These are phyloP conservation scores for Populus pruinosa DNA, from an alignment of 345 rosid genomes.

Conservation along the genomic window DNA sequence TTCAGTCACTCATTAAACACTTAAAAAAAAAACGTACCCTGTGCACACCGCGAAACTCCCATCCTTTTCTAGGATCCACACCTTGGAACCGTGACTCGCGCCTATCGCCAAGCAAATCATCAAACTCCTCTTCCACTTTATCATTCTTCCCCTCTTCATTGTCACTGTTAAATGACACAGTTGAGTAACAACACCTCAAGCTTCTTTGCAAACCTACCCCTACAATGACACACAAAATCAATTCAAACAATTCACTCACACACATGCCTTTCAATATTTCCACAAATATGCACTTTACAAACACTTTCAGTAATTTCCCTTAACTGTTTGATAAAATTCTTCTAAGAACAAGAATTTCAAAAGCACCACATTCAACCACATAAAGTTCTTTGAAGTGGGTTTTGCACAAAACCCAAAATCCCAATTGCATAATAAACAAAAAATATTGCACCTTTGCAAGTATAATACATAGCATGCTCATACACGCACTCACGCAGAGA, in stretches of 20 bases:
- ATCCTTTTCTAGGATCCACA: constrained; percentile 86
- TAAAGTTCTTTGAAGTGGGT: background rate
- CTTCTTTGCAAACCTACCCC: constrained; percentile 28
- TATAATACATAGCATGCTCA: background rate
- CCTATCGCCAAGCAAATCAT: constrained; percentile 37
- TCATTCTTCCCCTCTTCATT: constrained; percentile 20
- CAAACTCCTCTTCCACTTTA: constrained; percentile 38
- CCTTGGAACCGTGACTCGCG: constrained; percentile 67
- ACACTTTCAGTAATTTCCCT: background rate
- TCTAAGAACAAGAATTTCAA: background rate
- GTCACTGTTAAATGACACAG: constrained; percentile 20
- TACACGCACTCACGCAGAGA: background rate
- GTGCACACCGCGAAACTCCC: constrained; percentile 92
- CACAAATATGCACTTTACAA: background rate
- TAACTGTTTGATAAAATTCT: constrained; percentile 16
- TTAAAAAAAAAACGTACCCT: constrained; percentile 44
- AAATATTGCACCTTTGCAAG: background rate
- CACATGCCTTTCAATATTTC: background rate
- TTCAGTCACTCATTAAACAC: background rate
- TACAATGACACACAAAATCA: constrained; percentile 17
- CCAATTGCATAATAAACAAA: background rate
- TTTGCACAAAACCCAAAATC: background rate
- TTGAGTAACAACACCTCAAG: constrained; percentile 39
- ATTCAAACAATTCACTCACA: background rate
- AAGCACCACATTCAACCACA: background rate